These are phyloP conservation scores for Bipolaris bicolor DNA, from an alignment of 2,329 filamentous ascomycete genomes.

Conservation along the genomic window DNA sequence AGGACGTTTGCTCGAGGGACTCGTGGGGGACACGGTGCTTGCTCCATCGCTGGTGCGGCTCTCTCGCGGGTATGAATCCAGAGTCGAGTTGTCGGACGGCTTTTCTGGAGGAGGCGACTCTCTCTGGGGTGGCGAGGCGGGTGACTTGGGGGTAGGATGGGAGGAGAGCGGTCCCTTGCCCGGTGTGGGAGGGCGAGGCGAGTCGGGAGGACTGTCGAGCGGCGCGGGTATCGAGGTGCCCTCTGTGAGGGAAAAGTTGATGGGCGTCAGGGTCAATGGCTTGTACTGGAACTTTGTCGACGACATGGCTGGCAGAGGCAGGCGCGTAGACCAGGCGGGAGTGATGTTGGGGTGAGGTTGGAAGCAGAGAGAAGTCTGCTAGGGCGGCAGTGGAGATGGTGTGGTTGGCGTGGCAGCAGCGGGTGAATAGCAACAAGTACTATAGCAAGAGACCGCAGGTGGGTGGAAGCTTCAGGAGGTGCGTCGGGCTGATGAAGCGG, in stretches of 20 bases:
- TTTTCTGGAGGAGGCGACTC: conserved; percentile 29
- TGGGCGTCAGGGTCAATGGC: conserved; percentile 46
- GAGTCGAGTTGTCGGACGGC: conserved; percentile 23
- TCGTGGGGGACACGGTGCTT: conserved; percentile 41
- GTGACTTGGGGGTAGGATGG: conserved; percentile 48
- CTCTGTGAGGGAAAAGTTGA: conserved; percentile 52
- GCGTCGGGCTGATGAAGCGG: conserved; percentile 22
- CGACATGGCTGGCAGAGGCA: conserved; percentile 32
- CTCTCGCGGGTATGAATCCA: conserved; percentile 25
- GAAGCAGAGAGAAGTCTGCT: conserved; percentile 14
- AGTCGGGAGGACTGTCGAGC: conserved; percentile 48
- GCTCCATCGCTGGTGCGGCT: conserved; percentile 39
- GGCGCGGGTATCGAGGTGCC: conserved; percentile 52
- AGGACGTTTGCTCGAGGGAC: conserved; percentile 42
- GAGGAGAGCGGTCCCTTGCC: conserved; percentile 50
- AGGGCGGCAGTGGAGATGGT: conserved; percentile 24
- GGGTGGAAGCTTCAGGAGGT: conserved; percentile 41
- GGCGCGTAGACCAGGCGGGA: neutral
- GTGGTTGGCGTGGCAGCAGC: conserved; percentile 23
- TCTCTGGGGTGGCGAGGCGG: conserved; percentile 31
- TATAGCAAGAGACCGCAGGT: conserved; percentile 24
- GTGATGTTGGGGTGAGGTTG: neutral
- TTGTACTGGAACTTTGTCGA: conserved; percentile 39
- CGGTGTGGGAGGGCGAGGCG: conserved; percentile 48
- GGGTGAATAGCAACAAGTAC: conserved; percentile 15